Percentiles rank a stretch among this genome's conserved stretches.
phyloP scores from a whole-genome alignment of 352 stramenopile genomes.

The Aphanomyces invadans region DNA sequence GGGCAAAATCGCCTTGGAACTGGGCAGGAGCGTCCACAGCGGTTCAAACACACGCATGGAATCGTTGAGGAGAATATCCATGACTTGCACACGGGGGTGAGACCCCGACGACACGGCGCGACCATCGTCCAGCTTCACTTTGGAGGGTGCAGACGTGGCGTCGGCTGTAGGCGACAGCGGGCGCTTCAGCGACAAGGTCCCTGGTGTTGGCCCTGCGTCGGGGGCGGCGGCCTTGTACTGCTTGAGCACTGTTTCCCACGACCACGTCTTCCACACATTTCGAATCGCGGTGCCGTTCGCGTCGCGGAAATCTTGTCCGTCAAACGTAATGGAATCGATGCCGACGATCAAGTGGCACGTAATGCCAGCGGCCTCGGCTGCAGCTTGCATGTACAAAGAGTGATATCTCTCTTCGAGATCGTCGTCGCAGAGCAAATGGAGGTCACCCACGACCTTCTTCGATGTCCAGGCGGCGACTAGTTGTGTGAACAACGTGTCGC shows the following conservation, averaged over 20 bases:
- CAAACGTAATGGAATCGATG: constrained; percentile 3
- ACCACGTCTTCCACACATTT: constrained; percentile 25
- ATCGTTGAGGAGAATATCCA: constrained; percentile 20
- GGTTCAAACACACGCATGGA: constrained; percentile 19
- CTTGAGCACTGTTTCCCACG: constrained; percentile 18
- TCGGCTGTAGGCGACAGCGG: not conserved
- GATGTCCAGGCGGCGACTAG: constrained; percentile 12
- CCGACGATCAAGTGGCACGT: constrained; percentile 9
- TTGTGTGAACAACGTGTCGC: constrained; percentile 14
- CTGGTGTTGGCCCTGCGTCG: not conserved
- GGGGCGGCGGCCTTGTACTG: not conserved
- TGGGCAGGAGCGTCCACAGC: constrained; percentile 18
- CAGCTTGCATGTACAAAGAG: constrained; percentile 22
- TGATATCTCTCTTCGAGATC: constrained; percentile 24
- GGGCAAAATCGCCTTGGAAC: constrained; percentile 21
- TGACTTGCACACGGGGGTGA: constrained; percentile 11
- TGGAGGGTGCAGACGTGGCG: not conserved
- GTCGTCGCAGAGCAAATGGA: constrained; percentile 24
- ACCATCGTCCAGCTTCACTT: not conserved
- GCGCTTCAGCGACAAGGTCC: not conserved
- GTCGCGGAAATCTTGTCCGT: not conserved
- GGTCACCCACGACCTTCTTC: constrained; percentile 6
- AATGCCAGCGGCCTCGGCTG: constrained; percentile 19
- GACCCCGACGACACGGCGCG: not conserved
- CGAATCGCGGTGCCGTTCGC: not conserved